These are phyloP conservation scores for Podaxis sp. DNA, from an alignment of 768 basidiomycete genomes.

Conservation along the genomic window DNA sequence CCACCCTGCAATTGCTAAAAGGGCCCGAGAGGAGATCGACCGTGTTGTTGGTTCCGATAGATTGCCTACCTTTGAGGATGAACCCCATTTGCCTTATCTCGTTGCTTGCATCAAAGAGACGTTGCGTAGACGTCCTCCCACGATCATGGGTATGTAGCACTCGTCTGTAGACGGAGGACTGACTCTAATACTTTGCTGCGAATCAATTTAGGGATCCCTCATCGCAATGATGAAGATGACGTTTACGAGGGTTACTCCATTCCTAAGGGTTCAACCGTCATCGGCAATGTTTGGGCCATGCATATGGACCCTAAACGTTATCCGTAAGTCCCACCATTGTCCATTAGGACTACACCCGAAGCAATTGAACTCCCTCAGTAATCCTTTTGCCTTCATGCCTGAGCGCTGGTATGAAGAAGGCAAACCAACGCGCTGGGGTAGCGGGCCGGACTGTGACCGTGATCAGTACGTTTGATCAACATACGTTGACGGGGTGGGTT, in stretches of 20 bases:
- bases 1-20: slow-evolving; percentile 19
- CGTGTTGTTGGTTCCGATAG: slow-evolving; percentile 20
- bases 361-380: slow-evolving; percentile 6
- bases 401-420: slow-evolving; percentile 26
- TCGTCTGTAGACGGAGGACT: neutral
- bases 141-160: slow-evolving; percentile 16
- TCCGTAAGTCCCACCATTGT: slow-evolving; percentile 6
- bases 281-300: slow-evolving; percentile 21
- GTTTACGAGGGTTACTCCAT: slow-evolving; percentile 13
- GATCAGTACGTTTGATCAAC: slow-evolving; percentile 16
- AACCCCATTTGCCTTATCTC: slow-evolving; percentile 17
- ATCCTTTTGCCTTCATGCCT: slow-evolving; percentile 23
- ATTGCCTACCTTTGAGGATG: slow-evolving; percentile 23
- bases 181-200: neutral
- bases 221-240: slow-evolving; percentile 16
- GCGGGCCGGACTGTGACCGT: slow-evolving; percentile 20
- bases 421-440: slow-evolving; percentile 18
- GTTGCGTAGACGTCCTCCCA: slow-evolving; percentile 19
- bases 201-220: slow-evolving; percentile 14
- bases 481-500: neutral
- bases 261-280: slow-evolving; percentile 16
- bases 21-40: slow-evolving; percentile 25
- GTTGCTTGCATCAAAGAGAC: slow-evolving; percentile 23
- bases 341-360: neutral
- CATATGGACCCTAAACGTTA: slow-evolving; percentile 23